Evolutionary conservation across 2,329 filamentous ascomycete genomes (phyloP).

Genomic region (Monosporascus sp.): DNA sequence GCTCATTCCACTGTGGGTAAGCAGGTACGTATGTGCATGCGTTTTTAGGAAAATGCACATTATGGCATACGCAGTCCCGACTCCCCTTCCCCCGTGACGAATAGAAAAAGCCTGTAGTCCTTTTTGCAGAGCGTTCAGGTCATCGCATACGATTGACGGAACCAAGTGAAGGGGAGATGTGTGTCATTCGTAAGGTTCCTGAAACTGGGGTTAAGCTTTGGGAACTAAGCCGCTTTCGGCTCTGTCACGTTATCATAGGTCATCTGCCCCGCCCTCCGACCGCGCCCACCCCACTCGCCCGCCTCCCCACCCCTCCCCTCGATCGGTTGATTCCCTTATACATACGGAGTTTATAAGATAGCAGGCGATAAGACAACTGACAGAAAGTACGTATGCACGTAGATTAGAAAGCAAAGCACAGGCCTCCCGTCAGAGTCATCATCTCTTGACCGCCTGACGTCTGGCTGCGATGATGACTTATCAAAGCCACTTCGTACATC

Average conservation of each 20-base stretch:
- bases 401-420: background rate
- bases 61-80: too few relatives aligned
- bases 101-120: too few relatives aligned
- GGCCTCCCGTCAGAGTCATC: background rate
- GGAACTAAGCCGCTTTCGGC: slow-evolving; percentile 9
- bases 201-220: background rate
- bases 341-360: too few relatives aligned
- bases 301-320: background rate
- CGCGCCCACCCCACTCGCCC: background rate
- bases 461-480: background rate
- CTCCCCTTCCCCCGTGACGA: too few relatives aligned
- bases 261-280: background rate
- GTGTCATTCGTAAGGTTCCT: too few relatives aligned
- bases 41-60: too few relatives aligned
- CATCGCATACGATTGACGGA: background rate
- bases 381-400: background rate
- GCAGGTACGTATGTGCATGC: too few relatives aligned
- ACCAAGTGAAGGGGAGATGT: background rate
- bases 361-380: background rate
- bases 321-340: too few relatives aligned
- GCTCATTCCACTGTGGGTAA: too few relatives aligned
- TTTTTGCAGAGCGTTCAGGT: too few relatives aligned
- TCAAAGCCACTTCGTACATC: too few relatives aligned
- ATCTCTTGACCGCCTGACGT: background rate
- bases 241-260: slow-evolving; percentile 15